A percentile compares a stretch with the other conserved stretches of the same genome.
Conservation (phyloP, 2,329 filamentous ascomycete genomes). For the Arthrobotrys megalospora region DNA sequence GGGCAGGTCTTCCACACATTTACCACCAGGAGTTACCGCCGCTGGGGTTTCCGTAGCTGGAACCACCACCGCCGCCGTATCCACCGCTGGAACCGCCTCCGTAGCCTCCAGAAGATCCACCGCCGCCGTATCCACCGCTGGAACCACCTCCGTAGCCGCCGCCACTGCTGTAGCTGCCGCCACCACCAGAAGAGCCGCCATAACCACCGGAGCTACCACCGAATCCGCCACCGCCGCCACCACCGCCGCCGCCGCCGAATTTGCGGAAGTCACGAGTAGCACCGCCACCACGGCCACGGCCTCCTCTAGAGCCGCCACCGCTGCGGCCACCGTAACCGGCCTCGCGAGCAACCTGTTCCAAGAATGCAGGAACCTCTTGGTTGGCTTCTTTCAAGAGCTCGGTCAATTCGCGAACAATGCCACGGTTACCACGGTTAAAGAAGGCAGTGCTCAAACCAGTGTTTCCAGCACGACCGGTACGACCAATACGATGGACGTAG, state of each 20-base stretch:
- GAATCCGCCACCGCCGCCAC: slow-evolving; percentile 69
- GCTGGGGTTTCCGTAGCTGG: slow-evolving; percentile 78
- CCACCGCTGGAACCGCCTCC: slow-evolving; percentile 62
- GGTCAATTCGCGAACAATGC: slow-evolving; percentile 94
- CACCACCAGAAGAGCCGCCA: slow-evolving; percentile 69
- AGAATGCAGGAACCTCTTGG: slow-evolving; percentile 93
- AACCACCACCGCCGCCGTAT: slow-evolving; percentile 64
- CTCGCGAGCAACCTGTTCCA: slow-evolving; percentile 97
- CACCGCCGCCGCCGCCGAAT: slow-evolving; percentile 74
- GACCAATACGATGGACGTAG: slow-evolving; percentile 99
- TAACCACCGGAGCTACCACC: slow-evolving; percentile 67
- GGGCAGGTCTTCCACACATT: slow-evolving; percentile 61
- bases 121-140: slow-evolving; percentile 65
- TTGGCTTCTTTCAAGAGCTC: slow-evolving; percentile 99
- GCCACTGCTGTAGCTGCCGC: slow-evolving; percentile 68
- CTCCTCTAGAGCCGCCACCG: slow-evolving; percentile 70
- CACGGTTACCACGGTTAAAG: slow-evolving; percentile 99
- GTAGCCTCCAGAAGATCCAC: slow-evolving; percentile 69
- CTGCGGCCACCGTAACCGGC: slow-evolving; percentile 81
- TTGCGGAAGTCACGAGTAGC: slow-evolving; percentile 93
- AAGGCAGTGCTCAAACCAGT: slow-evolving; percentile 98
- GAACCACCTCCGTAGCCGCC: slow-evolving; percentile 66
- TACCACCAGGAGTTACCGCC: slow-evolving; percentile 80
- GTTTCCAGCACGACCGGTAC: slow-evolving; percentile 99
- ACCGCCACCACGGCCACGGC: slow-evolving; percentile 76